Conservation (phyloP, 2,329 filamentous ascomycete genomes). For the Penicillium verrucosum region DNA sequence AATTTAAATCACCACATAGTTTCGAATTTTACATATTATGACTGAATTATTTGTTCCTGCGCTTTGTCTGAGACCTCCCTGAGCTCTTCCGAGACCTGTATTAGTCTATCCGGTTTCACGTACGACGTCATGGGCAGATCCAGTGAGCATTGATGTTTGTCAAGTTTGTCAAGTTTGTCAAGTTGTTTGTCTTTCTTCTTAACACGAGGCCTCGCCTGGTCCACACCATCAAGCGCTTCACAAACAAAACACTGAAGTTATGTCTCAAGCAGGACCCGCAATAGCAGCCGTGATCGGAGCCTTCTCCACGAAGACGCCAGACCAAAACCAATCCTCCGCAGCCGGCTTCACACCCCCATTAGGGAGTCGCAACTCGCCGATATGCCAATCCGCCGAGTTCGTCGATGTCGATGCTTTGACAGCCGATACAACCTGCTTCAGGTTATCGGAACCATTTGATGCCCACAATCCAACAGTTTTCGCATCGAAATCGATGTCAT, state of each 20-base stretch:
- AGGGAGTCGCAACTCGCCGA: constrained; percentile 66
- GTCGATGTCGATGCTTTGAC: constrained; percentile 60
- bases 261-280: constrained; percentile 27
- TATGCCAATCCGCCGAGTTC: constrained; percentile 70
- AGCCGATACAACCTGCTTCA: constrained; percentile 59
- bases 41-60: neutral
- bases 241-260: no score
- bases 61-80: neutral
- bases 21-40: neutral
- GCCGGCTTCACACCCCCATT: constrained; percentile 52
- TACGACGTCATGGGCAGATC: neutral
- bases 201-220: neutral
- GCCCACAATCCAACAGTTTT: constrained; percentile 67
- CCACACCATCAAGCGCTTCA: no score
- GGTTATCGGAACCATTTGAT: constrained; percentile 58
- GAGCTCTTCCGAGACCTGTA: neutral
- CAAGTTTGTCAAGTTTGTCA: neutral
- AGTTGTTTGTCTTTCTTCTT: neutral
- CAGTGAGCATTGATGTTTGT: neutral
- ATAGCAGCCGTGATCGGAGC: constrained; percentile 46
- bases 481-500: constrained; percentile 66
- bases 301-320: constrained; percentile 67
- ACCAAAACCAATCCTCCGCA: constrained; percentile 68
- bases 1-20: neutral
- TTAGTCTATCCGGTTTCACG: neutral